Percentiles rank a stretch among this genome's conserved stretches.
Evolutionary conservation across 2,329 filamentous ascomycete species (phyloP).

Genomic region (Botrytis elliptica): DNA sequence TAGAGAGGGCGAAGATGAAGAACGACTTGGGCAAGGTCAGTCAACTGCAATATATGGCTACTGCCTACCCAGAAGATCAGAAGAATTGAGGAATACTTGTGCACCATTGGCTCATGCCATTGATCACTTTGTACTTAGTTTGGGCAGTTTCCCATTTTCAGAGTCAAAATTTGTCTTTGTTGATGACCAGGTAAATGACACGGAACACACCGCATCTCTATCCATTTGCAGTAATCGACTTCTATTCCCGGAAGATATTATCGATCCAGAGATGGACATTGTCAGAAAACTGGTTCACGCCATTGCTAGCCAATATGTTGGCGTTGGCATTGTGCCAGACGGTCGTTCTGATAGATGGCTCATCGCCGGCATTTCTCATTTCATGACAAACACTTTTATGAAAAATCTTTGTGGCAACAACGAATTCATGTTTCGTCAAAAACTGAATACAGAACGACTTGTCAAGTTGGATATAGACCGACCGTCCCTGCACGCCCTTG

Average conservation of each 20-base stretch:
- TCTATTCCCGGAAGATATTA: slow-evolving; percentile 78
- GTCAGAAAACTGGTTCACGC: slow-evolving; percentile 80
- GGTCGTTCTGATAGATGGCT: slow-evolving; percentile 82
- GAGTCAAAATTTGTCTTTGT: slow-evolving; percentile 94
- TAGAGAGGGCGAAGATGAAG: slow-evolving; percentile 86
- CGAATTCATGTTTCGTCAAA: slow-evolving; percentile 88
- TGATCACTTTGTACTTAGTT: slow-evolving; percentile 87
- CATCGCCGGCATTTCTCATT: slow-evolving; percentile 85
- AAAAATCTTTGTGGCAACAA: slow-evolving; percentile 90
- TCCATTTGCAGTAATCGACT: slow-evolving; percentile 85
- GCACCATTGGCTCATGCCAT: slow-evolving; percentile 80
- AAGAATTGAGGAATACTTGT: slow-evolving; percentile 84
- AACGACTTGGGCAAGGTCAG: slow-evolving; percentile 76
- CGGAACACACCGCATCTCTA: slow-evolving; percentile 75
- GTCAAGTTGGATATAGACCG: slow-evolving; percentile 78
- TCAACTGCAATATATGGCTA: slow-evolving; percentile 89
- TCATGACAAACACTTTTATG: slow-evolving; percentile 93
- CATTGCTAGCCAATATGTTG: slow-evolving; percentile 89
- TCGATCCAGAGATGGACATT: slow-evolving; percentile 80
- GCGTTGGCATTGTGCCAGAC: slow-evolving; percentile 86
- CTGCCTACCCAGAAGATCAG: slow-evolving; percentile 77
- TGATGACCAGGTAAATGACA: slow-evolving; percentile 78
- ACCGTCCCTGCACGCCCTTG: slow-evolving; percentile 79
- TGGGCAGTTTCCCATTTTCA: slow-evolving; percentile 86
- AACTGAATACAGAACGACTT: slow-evolving; percentile 76